phyloP scores from a whole-genome alignment of 495 filamentous ascomycete genomes.

The Lepraria neglecta region DNA sequence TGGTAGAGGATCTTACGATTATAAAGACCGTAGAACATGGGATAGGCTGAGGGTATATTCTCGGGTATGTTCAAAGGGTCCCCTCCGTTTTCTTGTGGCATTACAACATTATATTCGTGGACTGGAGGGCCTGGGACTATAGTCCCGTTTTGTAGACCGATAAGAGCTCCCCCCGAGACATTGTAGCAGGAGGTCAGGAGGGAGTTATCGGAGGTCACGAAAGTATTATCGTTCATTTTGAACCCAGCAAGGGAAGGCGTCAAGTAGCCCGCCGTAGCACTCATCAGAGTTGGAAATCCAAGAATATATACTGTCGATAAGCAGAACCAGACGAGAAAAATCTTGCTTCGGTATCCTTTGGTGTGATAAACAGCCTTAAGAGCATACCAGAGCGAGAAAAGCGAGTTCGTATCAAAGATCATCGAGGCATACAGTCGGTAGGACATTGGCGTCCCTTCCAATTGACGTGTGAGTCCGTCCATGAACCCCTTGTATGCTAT shows the following conservation, averaged over 20 bases:
- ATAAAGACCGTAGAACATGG: too few species aligned
- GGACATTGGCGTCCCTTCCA: conserved; percentile 25
- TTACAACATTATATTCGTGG: not conserved
- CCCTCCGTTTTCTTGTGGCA: too few species aligned
- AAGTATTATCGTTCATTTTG: conserved; percentile 15
- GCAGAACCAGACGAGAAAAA: conserved; percentile 25
- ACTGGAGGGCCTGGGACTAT: conserved; percentile 8
- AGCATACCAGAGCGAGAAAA: conserved; percentile 17
- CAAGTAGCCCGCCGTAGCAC: conserved; percentile 25
- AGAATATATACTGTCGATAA: conserved; percentile 28
- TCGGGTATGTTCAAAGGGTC: too few species aligned
- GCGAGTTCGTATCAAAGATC: conserved; percentile 19
- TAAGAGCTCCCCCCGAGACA: conserved; percentile 10
- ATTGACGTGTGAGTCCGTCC: conserved; percentile 27
- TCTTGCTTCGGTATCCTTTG: conserved; percentile 19
- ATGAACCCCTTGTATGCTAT: conserved; percentile 29
- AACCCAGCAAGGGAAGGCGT: conserved; percentile 11
- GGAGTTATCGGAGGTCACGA: conserved; percentile 16
- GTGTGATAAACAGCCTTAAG: conserved; percentile 5
- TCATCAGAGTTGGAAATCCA: conserved; percentile 29
- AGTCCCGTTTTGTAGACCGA: conserved; percentile 13
- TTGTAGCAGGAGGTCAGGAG: conserved; percentile 17
- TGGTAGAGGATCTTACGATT: too few species aligned
- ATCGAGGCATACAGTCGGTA: conserved; percentile 27
- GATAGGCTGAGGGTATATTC: too few species aligned